Evolutionary conservation across 2,329 filamentous ascomycete genomes (phyloP).

Genomic region (Simplicillium aogashimaense): DNA sequence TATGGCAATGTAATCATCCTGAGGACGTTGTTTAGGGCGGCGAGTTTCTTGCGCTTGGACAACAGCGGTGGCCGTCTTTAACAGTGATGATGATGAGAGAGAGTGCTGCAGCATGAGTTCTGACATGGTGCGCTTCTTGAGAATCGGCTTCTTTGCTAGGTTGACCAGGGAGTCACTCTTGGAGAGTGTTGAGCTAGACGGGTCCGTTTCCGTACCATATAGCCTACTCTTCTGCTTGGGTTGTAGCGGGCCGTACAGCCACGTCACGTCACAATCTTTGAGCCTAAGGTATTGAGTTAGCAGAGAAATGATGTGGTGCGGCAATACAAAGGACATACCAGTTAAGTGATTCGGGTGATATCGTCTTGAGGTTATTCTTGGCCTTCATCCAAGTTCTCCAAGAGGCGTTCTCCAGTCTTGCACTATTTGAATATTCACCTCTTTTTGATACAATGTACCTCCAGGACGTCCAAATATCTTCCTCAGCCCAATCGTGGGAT

Average conservation of each 20-base stretch:
- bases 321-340: constrained; percentile 54
- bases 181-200: constrained; percentile 24
- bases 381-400: constrained; percentile 96
- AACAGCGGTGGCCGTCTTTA: constrained; percentile 81
- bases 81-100: constrained; percentile 74
- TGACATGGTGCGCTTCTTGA: constrained; percentile 95
- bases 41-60: constrained; percentile 66
- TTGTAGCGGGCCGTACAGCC: constrained; percentile 91
- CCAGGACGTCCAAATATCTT: constrained; percentile 98
- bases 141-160: constrained; percentile 69
- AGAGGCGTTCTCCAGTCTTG: constrained; percentile 84
- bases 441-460: constrained; percentile 78
- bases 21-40: neutral
- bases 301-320: neutral
- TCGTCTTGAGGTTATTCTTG: constrained; percentile 76
- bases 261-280: constrained; percentile 95
- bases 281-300: constrained; percentile 51
- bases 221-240: constrained; percentile 48
- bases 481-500: constrained; percentile 85
- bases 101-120: constrained; percentile 90
- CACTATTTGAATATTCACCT: constrained; percentile 69
- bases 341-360: constrained; percentile 85
- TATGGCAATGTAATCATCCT: constrained; percentile 52
- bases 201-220: constrained; percentile 17
- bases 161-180: constrained; percentile 56